Evolutionary conservation across 805 yeast species (phyloP), one percentile per base, ranked within the genome.

Genomic region (Saccharomycopsis sp.): DNA sequence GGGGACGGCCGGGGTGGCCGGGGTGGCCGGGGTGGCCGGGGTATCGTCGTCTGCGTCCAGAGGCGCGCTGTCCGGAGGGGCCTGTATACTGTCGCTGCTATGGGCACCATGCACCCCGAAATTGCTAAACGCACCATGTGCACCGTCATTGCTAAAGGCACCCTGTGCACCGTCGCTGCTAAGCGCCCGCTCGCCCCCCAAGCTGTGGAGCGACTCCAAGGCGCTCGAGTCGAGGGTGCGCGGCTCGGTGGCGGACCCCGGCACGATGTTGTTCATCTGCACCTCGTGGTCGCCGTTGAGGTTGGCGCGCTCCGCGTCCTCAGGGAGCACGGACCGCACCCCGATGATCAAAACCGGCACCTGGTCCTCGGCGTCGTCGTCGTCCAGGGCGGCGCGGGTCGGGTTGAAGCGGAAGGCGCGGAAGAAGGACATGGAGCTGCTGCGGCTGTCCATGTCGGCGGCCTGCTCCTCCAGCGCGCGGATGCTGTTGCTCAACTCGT

Each of bases 331-430:
- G 0, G 81, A 75, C 7, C 82, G 67, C 21, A 79, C 76, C 3
- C 83, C 81, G 20, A 79, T 73, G 23, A 79, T 74, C 58, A 79
- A 68, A 2, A 79, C 79, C 0, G 83, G 83, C 2, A 79, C 71
- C n/a, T 55, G 58, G 24, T 60, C 63, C 29, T 57, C 60, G 7
- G 40, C 51, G 20, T 53, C 59, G 8, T 55, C 58, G 12, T 56
- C 57, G 16, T 50, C n/a, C n/a, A n/a, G n/a, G n/a, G n/a, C n/a
- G n/a, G n/a, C n/a, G n/a, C n/a, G n/a, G n/a, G n/a, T n/a, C n/a
- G 67, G 64, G 47, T 72, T 71, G 61, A 76, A 76, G 56, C 79
- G 65, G 58, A 75, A 76, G 0, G 79, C 80, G 41, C 79, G 66
- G 58, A 75, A 74, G 52, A 76, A 75, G 2, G 73, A 67, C 68